Base-by-base conservation (phyloP, 805 yeast species). In the Millerago galiae region DNA sequence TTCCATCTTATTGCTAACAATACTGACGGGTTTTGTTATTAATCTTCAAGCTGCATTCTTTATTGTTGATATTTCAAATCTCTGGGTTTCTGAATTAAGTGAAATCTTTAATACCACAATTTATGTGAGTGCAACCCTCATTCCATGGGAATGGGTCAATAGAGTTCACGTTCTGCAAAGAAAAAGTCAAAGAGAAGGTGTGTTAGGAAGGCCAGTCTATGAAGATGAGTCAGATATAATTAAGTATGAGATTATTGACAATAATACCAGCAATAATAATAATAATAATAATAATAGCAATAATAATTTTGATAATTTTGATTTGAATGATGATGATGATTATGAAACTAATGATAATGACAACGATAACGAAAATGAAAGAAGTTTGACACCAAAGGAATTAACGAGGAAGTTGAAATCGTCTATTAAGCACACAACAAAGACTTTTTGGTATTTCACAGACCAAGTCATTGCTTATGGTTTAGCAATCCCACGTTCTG, bases 111-210 rank as follows among this genome's bases (percentile, higher is more conserved):
- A 83, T 35, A 74, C 85, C 15, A 80, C 84, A 1, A 74, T 82
- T n/a, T 82, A 81, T 56, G 75, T 83, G 8, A 68, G 82, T 16
- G 74, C 86, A 29, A 83, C 86, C 26, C 83, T 83, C 7, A 71
- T 82, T 10, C 85, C 85, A 1, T 84, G 95, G 93, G 95, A 85
- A 60, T 87, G 95, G 91, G 72, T 83, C 47, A 84, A 83, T 54
- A 69, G 83, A 48, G 70, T 81, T 42, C 72, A 74, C 39, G 66
- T 72, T 11, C 59, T 81, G 33, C 79, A 78, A 62, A 74, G 76
- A 48, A 65, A 65, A 13, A 71, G 73, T 41, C 90, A 84, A 52
- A 77, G 78, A 34, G 81, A 79, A 45, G 86, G 91, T 8, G 74
- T 85, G 5, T 58, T 87, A 32, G 95, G 95, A 1, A 66, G 95